Evolutionary conservation across 2,329 filamentous ascomycete genomes (phyloP).

Genomic region (Neurospora sp.): DNA sequence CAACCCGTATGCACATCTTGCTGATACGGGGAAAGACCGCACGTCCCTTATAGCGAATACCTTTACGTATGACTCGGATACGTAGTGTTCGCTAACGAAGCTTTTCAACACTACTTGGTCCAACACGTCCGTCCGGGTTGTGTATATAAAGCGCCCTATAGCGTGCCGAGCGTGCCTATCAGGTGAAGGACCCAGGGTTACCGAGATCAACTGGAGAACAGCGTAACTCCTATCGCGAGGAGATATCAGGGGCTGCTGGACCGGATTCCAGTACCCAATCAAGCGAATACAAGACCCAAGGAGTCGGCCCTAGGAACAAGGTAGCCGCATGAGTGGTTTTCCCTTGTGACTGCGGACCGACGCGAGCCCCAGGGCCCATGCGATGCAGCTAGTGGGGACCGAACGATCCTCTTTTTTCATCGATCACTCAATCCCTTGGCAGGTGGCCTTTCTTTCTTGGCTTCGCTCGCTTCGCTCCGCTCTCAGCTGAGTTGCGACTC

Average conservation of each 20-base stretch:
- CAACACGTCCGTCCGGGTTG: neutral
- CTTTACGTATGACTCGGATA: neutral
- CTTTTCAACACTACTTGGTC: neutral
- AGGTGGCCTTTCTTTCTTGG: neutral
- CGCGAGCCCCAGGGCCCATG: slow-evolving; percentile 19
- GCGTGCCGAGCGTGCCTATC: neutral
- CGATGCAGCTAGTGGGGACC: slow-evolving; percentile 6
- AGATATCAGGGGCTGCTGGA: neutral
- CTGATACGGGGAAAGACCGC: neutral
- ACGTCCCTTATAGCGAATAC: neutral
- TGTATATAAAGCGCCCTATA: neutral
- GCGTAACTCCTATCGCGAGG: neutral
- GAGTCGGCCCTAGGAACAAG: neutral
- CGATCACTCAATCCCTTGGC: neutral
- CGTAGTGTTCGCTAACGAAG: neutral
- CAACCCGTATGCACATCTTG: neutral
- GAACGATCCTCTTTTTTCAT: neutral
- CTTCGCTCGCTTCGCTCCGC: neutral
- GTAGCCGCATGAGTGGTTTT: slow-evolving; percentile 15
- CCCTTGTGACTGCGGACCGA: slow-evolving; percentile 21
- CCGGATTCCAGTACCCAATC: neutral
- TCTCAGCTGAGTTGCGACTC: neutral
- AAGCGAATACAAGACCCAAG: neutral
- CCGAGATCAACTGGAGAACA: neutral
- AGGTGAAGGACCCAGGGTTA: neutral